Evolutionary conservation across 2,329 filamentous ascomycete genomes (phyloP), one percentile per base, ranked within the genome.

Genomic region (Fusarium nelsonii): DNA sequence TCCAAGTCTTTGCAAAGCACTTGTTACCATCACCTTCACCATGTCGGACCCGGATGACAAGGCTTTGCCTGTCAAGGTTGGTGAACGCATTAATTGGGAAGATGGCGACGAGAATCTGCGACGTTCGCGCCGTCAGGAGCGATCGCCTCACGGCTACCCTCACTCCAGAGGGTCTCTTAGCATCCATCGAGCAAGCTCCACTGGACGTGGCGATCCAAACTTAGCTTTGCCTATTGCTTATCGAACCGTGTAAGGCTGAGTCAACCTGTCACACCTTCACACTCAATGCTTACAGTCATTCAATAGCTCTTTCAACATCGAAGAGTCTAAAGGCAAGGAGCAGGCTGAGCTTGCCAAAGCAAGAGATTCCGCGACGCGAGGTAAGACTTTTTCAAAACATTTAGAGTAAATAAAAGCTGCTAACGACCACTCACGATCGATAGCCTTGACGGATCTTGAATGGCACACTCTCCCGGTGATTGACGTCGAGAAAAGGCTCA

Each of bases 321-420:
- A 62, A 16, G 58, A 62, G n/a, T 62, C 58, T 4, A 62, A 62
- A n/a, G 55, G 58, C 2, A 62, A 62, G 8, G 44, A 62, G 2
- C 55, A 60, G 11, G 45, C 15, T 12, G 39, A 60, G 0, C 39
- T 60, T 10, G 44, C 55, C 9, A 52, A 28, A 2, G 58, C 45
- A 3, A 62, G 43, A 1, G 58, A 62, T 2, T 33, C 51, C 0
- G 33, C 58, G 5, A 60, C 58, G 3, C 60, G 53, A 36, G 55
- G 58, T 52, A 1, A 45, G 20, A n/a, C n/a, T n/a, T n/a, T n/a
- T n/a, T n/a, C n/a, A n/a, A n/a, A n/a, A n/a, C n/a, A 12, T 2
- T 4, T 1, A 2, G 8, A 18, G 5, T 12, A 2, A 0, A 6
- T n/a, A 8, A 3, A 4, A 11, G 10, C 1, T 16, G 4, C 44